Conservation (phyloP, 345 rosid genomes). For the Citrus maxima region DNA sequence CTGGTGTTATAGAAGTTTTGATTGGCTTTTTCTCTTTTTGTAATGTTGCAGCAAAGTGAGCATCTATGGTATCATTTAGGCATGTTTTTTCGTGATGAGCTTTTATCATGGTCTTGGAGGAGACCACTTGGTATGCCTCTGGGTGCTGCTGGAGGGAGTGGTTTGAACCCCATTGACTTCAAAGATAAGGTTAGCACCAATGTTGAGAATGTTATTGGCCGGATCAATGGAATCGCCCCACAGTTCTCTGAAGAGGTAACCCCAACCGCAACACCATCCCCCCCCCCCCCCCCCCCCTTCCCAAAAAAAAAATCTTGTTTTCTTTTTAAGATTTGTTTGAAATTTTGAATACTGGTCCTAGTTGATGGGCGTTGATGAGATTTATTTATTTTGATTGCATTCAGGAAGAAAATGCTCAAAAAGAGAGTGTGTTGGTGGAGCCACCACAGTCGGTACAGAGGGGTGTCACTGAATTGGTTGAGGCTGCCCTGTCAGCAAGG, state of each 20-base stretch:
- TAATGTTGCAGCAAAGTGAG: constrained; percentile 66
- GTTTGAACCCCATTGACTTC: constrained; percentile 70
- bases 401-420: constrained; percentile 64
- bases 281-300: too few species aligned
- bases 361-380: not conserved
- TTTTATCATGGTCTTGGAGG: constrained; percentile 95
- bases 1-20: not conserved
- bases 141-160: constrained; percentile 57
- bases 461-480: constrained; percentile 82
- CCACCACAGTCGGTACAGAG: constrained; percentile 92
- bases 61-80: constrained; percentile 94
- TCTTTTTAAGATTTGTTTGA: not conserved
- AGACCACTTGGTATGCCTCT: constrained; percentile 74
- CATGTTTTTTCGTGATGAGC: constrained; percentile 97
- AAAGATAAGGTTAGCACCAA: constrained; percentile 72
- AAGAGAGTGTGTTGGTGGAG: constrained; percentile 35
- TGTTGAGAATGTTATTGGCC: constrained; percentile 66
- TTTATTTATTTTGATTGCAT: constrained; percentile 2
- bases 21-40: not conserved
- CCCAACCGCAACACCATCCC: not conserved
- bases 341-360: not conserved
- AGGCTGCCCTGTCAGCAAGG: constrained; percentile 85
- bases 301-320: too few species aligned
- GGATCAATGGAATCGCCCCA: constrained; percentile 79
- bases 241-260: constrained; percentile 87